These are phyloP conservation scores for Umbilicaria muhlenbergii DNA, from an alignment of 495 filamentous ascomycete genomes.

Conservation along the genomic window DNA sequence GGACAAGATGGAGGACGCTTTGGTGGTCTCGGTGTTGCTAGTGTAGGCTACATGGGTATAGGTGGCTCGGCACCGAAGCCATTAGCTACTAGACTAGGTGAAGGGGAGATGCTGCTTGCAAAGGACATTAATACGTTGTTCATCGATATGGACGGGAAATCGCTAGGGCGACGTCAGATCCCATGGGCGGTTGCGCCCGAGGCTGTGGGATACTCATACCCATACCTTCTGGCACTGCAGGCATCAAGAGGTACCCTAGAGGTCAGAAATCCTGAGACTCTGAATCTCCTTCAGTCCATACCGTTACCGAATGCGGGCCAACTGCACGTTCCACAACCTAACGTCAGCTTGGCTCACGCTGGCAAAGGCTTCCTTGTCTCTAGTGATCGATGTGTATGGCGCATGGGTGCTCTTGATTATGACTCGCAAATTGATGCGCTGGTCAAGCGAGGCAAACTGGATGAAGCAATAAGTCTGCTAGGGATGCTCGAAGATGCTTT, in stretches of 20 bases:
- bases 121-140: constrained; percentile 96
- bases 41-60: constrained; percentile 93
- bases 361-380: constrained; percentile 87
- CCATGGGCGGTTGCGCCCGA: constrained; percentile 84
- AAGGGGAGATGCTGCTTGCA: constrained; percentile 73
- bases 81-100: constrained; percentile 62
- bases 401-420: constrained; percentile 88
- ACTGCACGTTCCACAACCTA: constrained; percentile 88
- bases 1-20: constrained; percentile 48
- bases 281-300: constrained; percentile 76
- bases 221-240: constrained; percentile 81
- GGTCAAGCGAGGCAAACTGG: constrained; percentile 56
- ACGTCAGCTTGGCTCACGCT: constrained; percentile 78
- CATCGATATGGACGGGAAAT: constrained; percentile 66
- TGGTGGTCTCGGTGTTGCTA: constrained; percentile 50
- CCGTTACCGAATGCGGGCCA: constrained; percentile 61
- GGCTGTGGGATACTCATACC: constrained; percentile 86
- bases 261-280: constrained; percentile 80
- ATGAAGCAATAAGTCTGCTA: constrained; percentile 85
- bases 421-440: constrained; percentile 82
- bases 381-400: constrained; percentile 83
- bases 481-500: constrained; percentile 85
- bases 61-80: constrained; percentile 83
- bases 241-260: constrained; percentile 76
- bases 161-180: constrained; percentile 71